Evolutionary conservation across 306 rosid species (phyloP).

Genomic region (Pueraria montana): DNA sequence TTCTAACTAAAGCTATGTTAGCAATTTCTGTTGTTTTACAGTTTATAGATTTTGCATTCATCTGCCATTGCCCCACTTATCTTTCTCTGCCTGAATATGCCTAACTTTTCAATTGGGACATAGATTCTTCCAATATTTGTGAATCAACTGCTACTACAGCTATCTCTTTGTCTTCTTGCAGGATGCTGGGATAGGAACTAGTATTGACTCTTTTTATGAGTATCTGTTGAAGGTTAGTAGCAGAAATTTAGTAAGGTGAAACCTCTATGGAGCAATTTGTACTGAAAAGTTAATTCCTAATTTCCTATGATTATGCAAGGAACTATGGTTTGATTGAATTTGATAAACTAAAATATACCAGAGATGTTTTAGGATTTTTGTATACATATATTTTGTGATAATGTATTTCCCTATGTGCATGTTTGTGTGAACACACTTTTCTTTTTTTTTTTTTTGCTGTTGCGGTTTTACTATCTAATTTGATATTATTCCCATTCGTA

Average conservation of each 20-base stretch:
- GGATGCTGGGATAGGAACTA: slow-evolving; percentile 99
- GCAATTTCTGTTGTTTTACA: background rate
- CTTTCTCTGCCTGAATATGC: slow-evolving; percentile 11
- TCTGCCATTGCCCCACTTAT: background rate
- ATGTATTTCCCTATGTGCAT: background rate
- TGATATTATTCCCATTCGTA: slow-evolving; percentile 20
- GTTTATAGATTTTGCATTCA: slow-evolving; percentile 21
- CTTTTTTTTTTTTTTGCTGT: background rate
- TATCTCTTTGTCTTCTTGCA: slow-evolving; percentile 59
- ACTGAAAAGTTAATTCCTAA: background rate
- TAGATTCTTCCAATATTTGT: slow-evolving; percentile 1
- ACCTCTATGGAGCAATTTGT: slow-evolving; percentile 35
- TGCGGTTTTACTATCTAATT: slow-evolving; percentile 31
- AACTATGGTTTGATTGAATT: slow-evolving; percentile 21
- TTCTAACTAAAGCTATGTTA: slow-evolving; percentile 4
- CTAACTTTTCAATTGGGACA: background rate
- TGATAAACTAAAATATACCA: background rate
- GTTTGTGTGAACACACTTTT: background rate
- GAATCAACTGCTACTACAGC: slow-evolving; percentile 17
- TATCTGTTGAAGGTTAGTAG: slow-evolving; percentile 89
- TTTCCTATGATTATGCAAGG: slow-evolving; percentile 12
- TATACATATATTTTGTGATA: slow-evolving; percentile 17
- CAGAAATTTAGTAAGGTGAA: slow-evolving; percentile 43
- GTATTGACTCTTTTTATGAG: slow-evolving; percentile 98
- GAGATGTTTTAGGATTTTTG: background rate